Evolutionary conservation across 1,139 yeast genomes (phyloP), one percentile per base, ranked within the genome.

Genomic region (Hyphopichia buzzinii): DNA sequence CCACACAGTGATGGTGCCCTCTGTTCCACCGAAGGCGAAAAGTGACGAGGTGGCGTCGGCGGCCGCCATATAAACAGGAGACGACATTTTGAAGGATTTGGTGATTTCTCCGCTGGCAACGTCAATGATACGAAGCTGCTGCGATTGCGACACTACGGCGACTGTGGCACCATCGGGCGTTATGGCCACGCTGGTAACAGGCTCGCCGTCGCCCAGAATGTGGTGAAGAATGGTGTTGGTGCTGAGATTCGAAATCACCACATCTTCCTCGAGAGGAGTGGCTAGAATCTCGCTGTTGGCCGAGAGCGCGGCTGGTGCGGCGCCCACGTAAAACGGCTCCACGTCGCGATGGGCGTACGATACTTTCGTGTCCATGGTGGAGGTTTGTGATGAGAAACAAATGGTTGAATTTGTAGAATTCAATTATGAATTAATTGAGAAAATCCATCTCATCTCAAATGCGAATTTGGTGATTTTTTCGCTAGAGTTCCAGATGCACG

Each of bases 1-100:
- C 85, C 96, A 89, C 2, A 94, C 95, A 34, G 88, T 82, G 15
- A 90, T 85, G 28, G 81, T 77, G 34, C 98, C 97, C 57, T 94
- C 98, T 1, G 97, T 85, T 33, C 96, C 92, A 34, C 99, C 99
- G 52, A 94, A 82, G 26, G 96, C 95, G 53, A 90, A 79, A 34
- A 92, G 68, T 4, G 95, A 79, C 12, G 96, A 84, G 0, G 97
- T 88, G 4, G 77, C 59, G 57, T 92, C 98, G 23, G 78, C 77
- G 11, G 83, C 72, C 39, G 89, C 75, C 14, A 88, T 83, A 57
- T 86, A 86, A 1, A 87, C 85, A 1, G 97, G 96, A 1, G 96
- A 80, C 3, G 85, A 66, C 37, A 84, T 54, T 55, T 77, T 82
- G 61, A 73, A 71, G 15, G 68, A 64, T 57, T 72, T 85, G 57